phyloP scores from a whole-genome alignment of 495 filamentous ascomycete species.

The Oleoguttula mirabilis region DNA sequence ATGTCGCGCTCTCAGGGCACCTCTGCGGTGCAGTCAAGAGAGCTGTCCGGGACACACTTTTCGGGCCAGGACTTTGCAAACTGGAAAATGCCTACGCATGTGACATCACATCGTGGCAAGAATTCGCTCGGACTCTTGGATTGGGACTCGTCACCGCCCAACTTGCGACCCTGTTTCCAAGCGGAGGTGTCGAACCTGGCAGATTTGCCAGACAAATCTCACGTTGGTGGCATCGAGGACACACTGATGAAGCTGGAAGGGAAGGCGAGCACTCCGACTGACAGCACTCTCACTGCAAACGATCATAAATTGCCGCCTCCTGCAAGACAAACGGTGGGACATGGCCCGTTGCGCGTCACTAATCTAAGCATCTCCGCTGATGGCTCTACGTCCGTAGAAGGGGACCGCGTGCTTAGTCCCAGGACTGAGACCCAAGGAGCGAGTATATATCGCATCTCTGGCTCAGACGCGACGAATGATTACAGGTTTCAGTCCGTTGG shows the following conservation, averaged over 20 bases:
- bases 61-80: slow-evolving; percentile 11
- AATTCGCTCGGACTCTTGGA: slow-evolving; percentile 50
- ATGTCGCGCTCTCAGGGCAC: slow-evolving; percentile 56
- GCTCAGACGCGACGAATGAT: slow-evolving; percentile 1
- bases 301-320: slow-evolving; percentile 1
- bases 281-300: slow-evolving; percentile 28
- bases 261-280: slow-evolving; percentile 49
- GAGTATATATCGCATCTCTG: slow-evolving; percentile 25
- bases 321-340: slow-evolving; percentile 8
- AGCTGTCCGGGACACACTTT: slow-evolving; percentile 20
- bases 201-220: slow-evolving; percentile 75
- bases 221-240: slow-evolving; percentile 87
- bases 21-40: slow-evolving; percentile 39
- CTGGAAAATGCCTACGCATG: background rate
- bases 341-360: background rate
- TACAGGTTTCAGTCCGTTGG: background rate
- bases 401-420: slow-evolving; percentile 7
- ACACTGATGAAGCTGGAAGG: slow-evolving; percentile 89
- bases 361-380: background rate
- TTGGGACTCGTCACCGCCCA: slow-evolving; percentile 62
- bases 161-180: slow-evolving; percentile 79
- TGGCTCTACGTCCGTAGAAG: background rate
- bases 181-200: slow-evolving; percentile 79
- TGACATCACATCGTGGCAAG: background rate
- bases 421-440: slow-evolving; percentile 24